phyloP scores from a whole-genome alignment of 1,284 basidiomycete genomes.

The Pholiota adiposa region DNA sequence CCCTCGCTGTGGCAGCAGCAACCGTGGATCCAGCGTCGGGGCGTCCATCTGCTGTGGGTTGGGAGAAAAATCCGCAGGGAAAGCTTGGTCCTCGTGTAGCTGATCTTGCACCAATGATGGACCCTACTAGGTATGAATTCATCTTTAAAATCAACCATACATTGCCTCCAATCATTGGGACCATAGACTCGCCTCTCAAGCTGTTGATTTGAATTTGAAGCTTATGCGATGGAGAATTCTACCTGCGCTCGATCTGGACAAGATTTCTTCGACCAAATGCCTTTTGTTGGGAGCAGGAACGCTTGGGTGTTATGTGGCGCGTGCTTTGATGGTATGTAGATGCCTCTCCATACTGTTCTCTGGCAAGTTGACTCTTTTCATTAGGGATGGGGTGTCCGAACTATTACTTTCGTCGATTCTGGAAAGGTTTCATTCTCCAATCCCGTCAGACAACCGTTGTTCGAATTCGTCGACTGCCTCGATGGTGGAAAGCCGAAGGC shows the following conservation, averaged over 20 bases:
- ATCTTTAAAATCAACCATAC: not conserved
- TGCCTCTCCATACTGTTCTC: not conserved
- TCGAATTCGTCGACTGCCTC: conserved; percentile 94
- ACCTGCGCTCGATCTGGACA: conserved; percentile 88
- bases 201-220: conserved; percentile 96
- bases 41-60: conserved; percentile 80
- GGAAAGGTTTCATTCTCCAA: conserved; percentile 94
- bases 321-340: conserved; percentile 79
- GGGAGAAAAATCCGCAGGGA: conserved; percentile 86
- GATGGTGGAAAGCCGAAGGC: conserved; percentile 92
- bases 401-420: conserved; percentile 92
- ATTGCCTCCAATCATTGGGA: not conserved
- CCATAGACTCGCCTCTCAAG: conserved; percentile 89
- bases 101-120: conserved; percentile 95
- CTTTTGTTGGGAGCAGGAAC: conserved; percentile 95
- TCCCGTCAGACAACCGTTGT: conserved; percentile 95
- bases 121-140: conserved; percentile 68
- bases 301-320: conserved; percentile 93
- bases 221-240: conserved; percentile 98
- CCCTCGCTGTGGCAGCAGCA: conserved; percentile 40
- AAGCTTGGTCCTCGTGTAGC: conserved; percentile 90
- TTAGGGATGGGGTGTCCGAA: conserved; percentile 94
- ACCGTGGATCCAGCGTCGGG: conserved; percentile 21
- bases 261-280: conserved; percentile 80
- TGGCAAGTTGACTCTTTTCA: not conserved